Evolutionary conservation across 345 rosid species (phyloP), one percentile per base, ranked within the genome.

Genomic region (Salix caprea): DNA sequence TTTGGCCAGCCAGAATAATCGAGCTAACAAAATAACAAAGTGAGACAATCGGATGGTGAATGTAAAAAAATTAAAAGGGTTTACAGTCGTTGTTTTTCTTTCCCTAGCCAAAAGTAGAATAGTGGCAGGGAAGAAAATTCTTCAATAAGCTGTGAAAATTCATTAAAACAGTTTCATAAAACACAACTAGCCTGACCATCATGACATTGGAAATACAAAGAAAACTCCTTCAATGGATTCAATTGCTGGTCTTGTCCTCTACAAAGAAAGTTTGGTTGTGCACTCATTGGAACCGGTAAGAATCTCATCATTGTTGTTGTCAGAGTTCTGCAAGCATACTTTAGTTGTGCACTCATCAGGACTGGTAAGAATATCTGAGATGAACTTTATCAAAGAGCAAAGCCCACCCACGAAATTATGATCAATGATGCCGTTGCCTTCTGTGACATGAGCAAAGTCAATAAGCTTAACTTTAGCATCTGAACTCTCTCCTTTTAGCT

Each of bases 351-450:
- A 68, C 15, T 87, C 91, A 76, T 87, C 86, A 12, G 86, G 82
- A 67, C 77, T 76, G 30, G 85, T 80, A 62, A 88, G 85, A 73
- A 91, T 84, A 80, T 88, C 92, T 19, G 93, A 91, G 73, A 96
- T 77, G 75, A 92, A 85, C 82, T 92, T 92, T 69, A 94, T 94
- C 70, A 94, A 82, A 69, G 98, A 96, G 83, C 97, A 93, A 28
- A 94, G 90, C 48, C 98, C 98, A 42, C 99, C 99, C 80, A 94
- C 78, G 89, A 93, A 94, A 86, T 96, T 96, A 78, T 94, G 98
- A 87, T 96, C 97, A 28, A 96, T 92, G 74, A 91, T 87, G 26
- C 93, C 99, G n/a, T 69, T 79, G 48, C 92, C 97, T 71, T 94
- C 99, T 74, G 78, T 39, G 68, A 91, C 95, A 83, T 96, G 99